These are phyloP conservation scores for Suillus spraguei DNA, from an alignment of 768 basidiomycete species.

Conservation along the genomic window DNA sequence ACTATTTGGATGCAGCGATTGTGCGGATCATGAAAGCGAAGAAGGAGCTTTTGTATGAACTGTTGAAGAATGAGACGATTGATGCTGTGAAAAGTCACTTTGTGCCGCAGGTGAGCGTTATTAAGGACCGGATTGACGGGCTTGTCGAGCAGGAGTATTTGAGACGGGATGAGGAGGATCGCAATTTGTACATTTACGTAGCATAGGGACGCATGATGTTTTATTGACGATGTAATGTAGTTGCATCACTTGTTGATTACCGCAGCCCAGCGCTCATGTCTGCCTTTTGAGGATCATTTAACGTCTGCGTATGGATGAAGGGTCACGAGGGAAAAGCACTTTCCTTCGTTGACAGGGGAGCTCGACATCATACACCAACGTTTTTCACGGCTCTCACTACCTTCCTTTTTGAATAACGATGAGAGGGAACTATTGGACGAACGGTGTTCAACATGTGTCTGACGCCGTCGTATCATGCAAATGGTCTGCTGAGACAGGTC, in stretches of 20 bases:
- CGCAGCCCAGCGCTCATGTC: background rate
- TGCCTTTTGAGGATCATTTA: background rate
- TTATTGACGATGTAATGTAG: background rate
- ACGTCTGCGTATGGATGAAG: no score
- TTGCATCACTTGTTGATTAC: constrained; percentile 62
- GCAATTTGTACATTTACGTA: constrained; percentile 75
- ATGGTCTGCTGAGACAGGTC: background rate
- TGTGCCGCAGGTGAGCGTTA: constrained; percentile 77
- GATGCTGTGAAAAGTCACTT: constrained; percentile 89
- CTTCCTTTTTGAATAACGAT: background rate
- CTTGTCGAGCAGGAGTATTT: constrained; percentile 89
- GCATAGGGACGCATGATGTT: constrained; percentile 49
- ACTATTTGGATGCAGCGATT: constrained; percentile 91
- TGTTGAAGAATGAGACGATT: constrained; percentile 81
- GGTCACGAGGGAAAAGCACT: background rate
- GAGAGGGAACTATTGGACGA: background rate
- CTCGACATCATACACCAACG: background rate
- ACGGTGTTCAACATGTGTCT: background rate
- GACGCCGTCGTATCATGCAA: background rate
- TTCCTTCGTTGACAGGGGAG: background rate
- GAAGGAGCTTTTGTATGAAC: constrained; percentile 80
- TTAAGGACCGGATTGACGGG: constrained; percentile 82
- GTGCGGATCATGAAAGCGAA: constrained; percentile 95
- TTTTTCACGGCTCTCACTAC: background rate
- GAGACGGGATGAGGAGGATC: constrained; percentile 72